Evolutionary conservation across 2,329 filamentous ascomycete genomes (phyloP), one percentile per base, ranked within the genome.

Genomic region (Fusarium praegraminearum): DNA sequence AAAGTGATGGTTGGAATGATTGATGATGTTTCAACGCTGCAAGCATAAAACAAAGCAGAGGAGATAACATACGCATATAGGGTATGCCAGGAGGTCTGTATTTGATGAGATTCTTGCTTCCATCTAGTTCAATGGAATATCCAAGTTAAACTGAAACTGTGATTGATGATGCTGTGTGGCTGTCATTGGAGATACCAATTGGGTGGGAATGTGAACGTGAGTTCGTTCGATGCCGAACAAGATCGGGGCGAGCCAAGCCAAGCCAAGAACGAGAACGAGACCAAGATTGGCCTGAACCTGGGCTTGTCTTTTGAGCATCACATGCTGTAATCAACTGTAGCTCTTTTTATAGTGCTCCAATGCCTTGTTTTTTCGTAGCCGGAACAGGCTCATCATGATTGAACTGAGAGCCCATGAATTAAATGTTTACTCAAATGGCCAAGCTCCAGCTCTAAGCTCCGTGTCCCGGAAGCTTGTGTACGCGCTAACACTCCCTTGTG

Each of bases 391-490:
- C 59, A 44, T 22, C 50, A 45, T 57, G 40, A 46, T 50, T 41
- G 30, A 44, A 32, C 33, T 26, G 11, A n/a, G 28, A 28, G 35
- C 24, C 33, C 22, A 38, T 51, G 9, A 7, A 50, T 35, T 12
- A 49, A 54, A 43, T 55, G 49, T 58, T 40, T 67, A 58, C 55
- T 60, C 40, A 45, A 41, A 47, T 43, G 57, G 45, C 62, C 63
- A 36, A 61, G 61, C 55, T 61, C 44, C 40, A 65, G 44, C 61
- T 55, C 32, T 28, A 33, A 40, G 60, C 38, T 53, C 50, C 43
- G 64, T 57, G 26, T 41, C 33, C 56, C n/a, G 65, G 59, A 70
- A 69, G 69, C 69, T 73, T 73, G 64, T 69, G 64, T 52, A 59
- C 51, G 49, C 62, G 52, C 61, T 62, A 67, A 57, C 28, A 56